Percentiles rank a stretch among this genome's conserved stretches.
phyloP scores from a whole-genome alignment of 805 yeast genomes.

The Spathaspora gorwiae region DNA sequence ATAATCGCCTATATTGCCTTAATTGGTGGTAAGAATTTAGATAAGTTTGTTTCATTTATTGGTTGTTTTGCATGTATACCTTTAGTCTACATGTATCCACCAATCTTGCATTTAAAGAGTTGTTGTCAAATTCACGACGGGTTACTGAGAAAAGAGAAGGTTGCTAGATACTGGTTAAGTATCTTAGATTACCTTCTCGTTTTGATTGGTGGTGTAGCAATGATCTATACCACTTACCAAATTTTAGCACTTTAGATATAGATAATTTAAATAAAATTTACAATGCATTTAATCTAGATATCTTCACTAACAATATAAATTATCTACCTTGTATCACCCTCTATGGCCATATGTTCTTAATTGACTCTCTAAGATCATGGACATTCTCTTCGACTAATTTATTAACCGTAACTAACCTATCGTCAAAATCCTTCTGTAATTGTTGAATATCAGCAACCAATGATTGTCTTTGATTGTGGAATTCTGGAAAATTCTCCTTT shows the following conservation, averaged over 20 bases:
- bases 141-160: constrained; percentile 14
- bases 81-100: constrained; percentile 81
- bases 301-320: no score
- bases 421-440: constrained; percentile 10
- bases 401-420: constrained; percentile 10
- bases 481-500: constrained; percentile 25
- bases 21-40: constrained; percentile 65
- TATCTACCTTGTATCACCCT: no score
- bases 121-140: constrained; percentile 30
- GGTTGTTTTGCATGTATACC: constrained; percentile 87
- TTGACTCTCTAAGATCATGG: constrained; percentile 22
- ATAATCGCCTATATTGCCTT: constrained; percentile 56
- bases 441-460: constrained; percentile 6
- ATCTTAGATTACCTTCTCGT: constrained; percentile 46
- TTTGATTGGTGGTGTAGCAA: constrained; percentile 53
- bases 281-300: neutral
- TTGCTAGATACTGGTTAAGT: constrained; percentile 34
- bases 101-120: constrained; percentile 62
- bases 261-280: no score
- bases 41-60: constrained; percentile 71
- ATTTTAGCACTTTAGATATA: constrained; percentile 24
- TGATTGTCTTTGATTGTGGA: constrained; percentile 23
- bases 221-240: constrained; percentile 66
- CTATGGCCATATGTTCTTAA: constrained; percentile 1
- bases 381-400: constrained; percentile 15